A percentile compares a stretch with the other conserved stretches of the same genome.
Conservation (phyloP, 179 eudicot species). For the Silene noctiflora region DNA sequence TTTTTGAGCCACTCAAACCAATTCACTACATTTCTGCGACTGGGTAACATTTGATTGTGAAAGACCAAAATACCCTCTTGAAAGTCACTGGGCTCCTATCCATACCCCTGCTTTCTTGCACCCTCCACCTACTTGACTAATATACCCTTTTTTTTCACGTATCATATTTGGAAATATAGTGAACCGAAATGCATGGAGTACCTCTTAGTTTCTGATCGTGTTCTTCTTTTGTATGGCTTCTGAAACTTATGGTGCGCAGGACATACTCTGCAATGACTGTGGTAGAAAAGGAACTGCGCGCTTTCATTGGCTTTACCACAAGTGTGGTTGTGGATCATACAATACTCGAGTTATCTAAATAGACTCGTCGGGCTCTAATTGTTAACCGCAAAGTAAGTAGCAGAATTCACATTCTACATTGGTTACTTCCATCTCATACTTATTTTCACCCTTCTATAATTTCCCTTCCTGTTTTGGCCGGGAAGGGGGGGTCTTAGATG, state of each 20-base stretch:
- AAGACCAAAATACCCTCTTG: neutral
- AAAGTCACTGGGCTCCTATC: neutral
- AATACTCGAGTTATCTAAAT: slow-evolving; percentile 78
- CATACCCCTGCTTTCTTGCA: neutral
- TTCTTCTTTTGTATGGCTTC: neutral
- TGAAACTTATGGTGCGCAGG: slow-evolving; percentile 41
- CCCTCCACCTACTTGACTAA: neutral
- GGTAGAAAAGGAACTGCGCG: slow-evolving; percentile 72
- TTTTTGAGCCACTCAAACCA: too few species aligned
- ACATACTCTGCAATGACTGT: slow-evolving; percentile 90
- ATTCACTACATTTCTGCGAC: too few species aligned
- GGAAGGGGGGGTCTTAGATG: too few species aligned
- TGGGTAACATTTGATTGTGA: neutral
- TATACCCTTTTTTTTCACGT: neutral
- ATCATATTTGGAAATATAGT: neutral
- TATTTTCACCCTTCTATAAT: too few species aligned
- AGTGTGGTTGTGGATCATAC: slow-evolving; percentile 90
- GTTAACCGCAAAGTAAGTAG: slow-evolving; percentile 19
- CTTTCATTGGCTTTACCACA: slow-evolving; percentile 97
- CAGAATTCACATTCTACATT: slow-evolving; percentile 11
- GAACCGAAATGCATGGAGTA: neutral
- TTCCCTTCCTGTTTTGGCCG: too few species aligned
- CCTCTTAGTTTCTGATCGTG: neutral
- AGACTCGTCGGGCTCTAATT: slow-evolving; percentile 23
- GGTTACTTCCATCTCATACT: neutral